Base-by-base conservation (phyloP, 2,329 filamentous ascomycete genomes). In the Colletotrichum lini region DNA sequence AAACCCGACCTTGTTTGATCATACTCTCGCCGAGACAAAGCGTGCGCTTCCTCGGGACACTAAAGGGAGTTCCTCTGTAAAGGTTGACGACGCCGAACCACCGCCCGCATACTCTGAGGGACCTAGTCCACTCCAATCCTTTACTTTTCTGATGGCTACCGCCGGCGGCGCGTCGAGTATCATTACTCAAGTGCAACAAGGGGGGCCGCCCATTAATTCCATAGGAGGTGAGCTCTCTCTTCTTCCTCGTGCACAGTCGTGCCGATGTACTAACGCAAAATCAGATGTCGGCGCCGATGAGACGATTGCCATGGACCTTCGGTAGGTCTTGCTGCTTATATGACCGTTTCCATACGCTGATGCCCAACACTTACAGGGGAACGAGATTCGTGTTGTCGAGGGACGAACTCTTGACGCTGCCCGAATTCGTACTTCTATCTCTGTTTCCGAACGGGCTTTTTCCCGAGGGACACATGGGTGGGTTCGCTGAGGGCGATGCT, bases 371-470 rank as follows among this genome's bases (percentile, higher is more conserved):
- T 65, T 75, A 74, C 78, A 98, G 96, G 82, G 96, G 96, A 76
- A 96, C 93, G 69, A 92, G 94, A 76, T 99, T 99, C 81, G 95
- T 95, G 21, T 90, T 99, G 60, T 98, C 96, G 16, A 89, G 96
- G 80, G 96, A 99, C 79, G 96, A 99, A 82, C 89, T 99, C 63
- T 86, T 99, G 74, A 99, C 96, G 12, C 88, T 99, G 59, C 96
- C 96, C 64, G 96, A 99, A 85, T 99, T 99, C 78, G 96, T 99
- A 56, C 89, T 99, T 54, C 87, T 99, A 50, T 99, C 96, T n/a
- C 88, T 99, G 50, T 99, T 99, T 78, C 96, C 96, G 49, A 99
- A 99, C 80, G 96, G 96, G n/a, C 88, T 99, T 30, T 95, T 99
- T 73, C 96, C 96, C 6, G 96, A 99, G 81, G 95, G 96, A 18